A percentile compares a stretch with the other conserved stretches of the same genome.
Evolutionary conservation across 2,329 filamentous ascomycete genomes (phyloP).

Genomic region (Penicillium sp.): DNA sequence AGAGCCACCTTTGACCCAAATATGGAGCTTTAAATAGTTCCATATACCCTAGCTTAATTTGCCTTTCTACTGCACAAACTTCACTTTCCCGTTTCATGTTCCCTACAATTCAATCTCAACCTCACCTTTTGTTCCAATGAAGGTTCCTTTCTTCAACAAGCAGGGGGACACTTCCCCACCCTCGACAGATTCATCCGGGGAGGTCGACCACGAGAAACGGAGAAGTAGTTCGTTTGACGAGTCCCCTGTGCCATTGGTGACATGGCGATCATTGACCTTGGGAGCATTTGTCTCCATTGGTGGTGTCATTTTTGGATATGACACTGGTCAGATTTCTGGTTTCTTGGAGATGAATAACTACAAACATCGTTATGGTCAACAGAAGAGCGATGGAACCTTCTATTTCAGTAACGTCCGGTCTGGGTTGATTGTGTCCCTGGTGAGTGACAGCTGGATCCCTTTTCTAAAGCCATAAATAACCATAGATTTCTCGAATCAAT

Average conservation of each 20-base stretch:
- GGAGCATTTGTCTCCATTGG: conserved; percentile 48
- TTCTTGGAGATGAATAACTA: conserved; percentile 46
- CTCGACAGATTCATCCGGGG: conserved; percentile 11
- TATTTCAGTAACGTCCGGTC: conserved; percentile 44
- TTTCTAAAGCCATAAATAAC: not conserved
- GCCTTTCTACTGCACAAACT: not conserved
- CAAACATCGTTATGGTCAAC: conserved; percentile 39
- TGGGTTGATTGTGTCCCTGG: conserved; percentile 43
- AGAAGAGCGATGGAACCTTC: conserved; percentile 31
- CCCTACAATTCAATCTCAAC: not conserved
- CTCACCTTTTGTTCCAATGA: conserved; percentile 7
- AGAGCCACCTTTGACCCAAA: not conserved
- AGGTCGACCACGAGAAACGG: conserved; percentile 15
- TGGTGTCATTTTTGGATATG: conserved; percentile 46
- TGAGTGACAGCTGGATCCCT: conserved; percentile 5
- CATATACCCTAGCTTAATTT: not conserved
- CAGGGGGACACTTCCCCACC: conserved; percentile 8
- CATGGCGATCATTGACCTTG: conserved; percentile 39
- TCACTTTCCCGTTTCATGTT: too few relatives aligned
- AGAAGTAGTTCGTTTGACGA: conserved; percentile 24
- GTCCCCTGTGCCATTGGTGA: conserved; percentile 34
- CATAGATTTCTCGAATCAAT: not conserved
- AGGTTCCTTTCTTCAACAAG: conserved; percentile 12
- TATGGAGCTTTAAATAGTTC: not conserved
- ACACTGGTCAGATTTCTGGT: conserved; percentile 48